Evolutionary conservation across 2,329 filamentous ascomycete species (phyloP), one percentile per base, ranked within the genome.

Genomic region (Xylariaceae sp.): DNA sequence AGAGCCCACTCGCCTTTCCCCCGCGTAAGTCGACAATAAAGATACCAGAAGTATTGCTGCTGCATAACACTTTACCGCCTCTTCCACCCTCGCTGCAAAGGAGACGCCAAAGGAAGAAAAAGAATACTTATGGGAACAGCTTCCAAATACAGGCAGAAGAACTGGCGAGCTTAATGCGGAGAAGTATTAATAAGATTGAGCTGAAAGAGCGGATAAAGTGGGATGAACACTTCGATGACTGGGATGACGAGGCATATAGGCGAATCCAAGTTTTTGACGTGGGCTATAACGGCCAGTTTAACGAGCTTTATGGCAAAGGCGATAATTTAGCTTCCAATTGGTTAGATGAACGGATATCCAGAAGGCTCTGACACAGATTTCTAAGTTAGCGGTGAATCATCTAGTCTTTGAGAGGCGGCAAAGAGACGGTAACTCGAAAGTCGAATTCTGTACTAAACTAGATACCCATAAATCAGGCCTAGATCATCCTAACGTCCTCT

Each of bases 41-140:
- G 55, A 74, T 84, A 4, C 82, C 82, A 2, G 67, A 76, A 32
- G 71, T 75, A 1, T 64, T 84, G 8, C 64, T 85, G 0, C 58
- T 84, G 26, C 73, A 82, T 62, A 75, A 79, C 36, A 61, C 67
- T 0, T 53, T 66, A 2, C 65, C 70, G 2, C 43, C 50, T 3
- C 37, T 59, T 10, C 50, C 61, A 15, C 41, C 60, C 1, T 53
- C 58, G 13, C 37, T 50, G 9, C 52, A 24, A 18, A 46, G 54
- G 41, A 60, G 62, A n/a, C 55, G 61, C 6, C 59, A 56, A 50
- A 55, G 57, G 33, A 50, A 51, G 39, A 49, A 61, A 20, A 64
- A 64, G 30, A 35, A 51, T 16, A 56, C 53, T 3, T 53, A 32
- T 3, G 70, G 70, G 7, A 77, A 83, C 64, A 77, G 66, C 11